These are phyloP conservation scores for Acorus calamus DNA, from an alignment of 106 monocot genomes.

Conservation along the genomic window DNA sequence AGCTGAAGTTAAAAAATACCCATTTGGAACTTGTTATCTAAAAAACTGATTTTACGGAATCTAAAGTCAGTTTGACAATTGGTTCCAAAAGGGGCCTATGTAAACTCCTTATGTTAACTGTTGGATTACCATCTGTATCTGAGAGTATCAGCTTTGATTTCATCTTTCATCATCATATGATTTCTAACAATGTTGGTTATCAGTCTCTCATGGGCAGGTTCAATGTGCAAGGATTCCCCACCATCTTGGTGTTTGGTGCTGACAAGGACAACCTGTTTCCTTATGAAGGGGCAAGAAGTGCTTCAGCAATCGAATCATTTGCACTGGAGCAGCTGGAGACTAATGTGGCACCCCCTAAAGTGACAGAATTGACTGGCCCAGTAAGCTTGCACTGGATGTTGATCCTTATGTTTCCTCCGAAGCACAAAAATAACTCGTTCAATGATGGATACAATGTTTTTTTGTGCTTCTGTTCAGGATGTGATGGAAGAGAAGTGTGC, in stretches of 20 bases:
- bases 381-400: slow-evolving; percentile 36
- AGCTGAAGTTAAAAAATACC: too few relatives aligned
- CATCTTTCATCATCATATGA: too few relatives aligned
- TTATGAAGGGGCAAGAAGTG: slow-evolving; percentile 72
- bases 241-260: slow-evolving; percentile 87
- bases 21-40: not conserved
- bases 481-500: slow-evolving; percentile 89
- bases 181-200: too few relatives aligned
- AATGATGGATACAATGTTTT: too few relatives aligned
- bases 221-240: slow-evolving; percentile 97
- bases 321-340: slow-evolving; percentile 77
- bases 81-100: too few relatives aligned
- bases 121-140: too few relatives aligned
- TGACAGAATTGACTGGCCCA: slow-evolving; percentile 62
- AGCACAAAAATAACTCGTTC: too few relatives aligned
- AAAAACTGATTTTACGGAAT: slow-evolving; percentile 5
- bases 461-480: slow-evolving; percentile 35
- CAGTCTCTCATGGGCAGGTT: slow-evolving; percentile 99
- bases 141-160: too few relatives aligned
- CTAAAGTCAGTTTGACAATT: too few relatives aligned
- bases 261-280: slow-evolving; percentile 78
- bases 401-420: too few relatives aligned
- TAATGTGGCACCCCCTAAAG: slow-evolving; percentile 68
- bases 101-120: too few relatives aligned
- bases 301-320: slow-evolving; percentile 85